Evolutionary conservation across 2,329 filamentous ascomycete species (phyloP).

Genomic region (Kalaharituber pfeilii): DNA sequence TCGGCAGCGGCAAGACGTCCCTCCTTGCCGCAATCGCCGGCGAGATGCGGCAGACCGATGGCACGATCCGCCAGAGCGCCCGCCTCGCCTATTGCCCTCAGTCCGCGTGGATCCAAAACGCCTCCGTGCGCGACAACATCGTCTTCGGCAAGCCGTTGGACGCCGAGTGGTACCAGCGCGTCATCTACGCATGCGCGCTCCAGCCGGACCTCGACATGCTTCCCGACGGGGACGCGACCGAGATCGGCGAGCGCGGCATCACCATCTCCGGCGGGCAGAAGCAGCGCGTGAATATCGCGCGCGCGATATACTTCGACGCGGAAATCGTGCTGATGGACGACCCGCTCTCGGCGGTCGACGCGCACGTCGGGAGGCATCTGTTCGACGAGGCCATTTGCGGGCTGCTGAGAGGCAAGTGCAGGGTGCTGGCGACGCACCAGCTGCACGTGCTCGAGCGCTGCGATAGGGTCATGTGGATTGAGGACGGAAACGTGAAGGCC

Average conservation of each 20-base stretch:
- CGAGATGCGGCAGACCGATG: slow-evolving; percentile 73
- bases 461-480: slow-evolving; percentile 86
- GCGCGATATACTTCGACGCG: slow-evolving; percentile 54
- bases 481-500: slow-evolving; percentile 65
- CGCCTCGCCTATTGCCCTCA: slow-evolving; percentile 83
- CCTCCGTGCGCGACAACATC: slow-evolving; percentile 74
- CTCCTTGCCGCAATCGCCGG: slow-evolving; percentile 76
- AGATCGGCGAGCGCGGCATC: slow-evolving; percentile 90
- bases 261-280: slow-evolving; percentile 93
- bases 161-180: slow-evolving; percentile 59
- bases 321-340: slow-evolving; percentile 54
- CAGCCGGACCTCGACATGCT: slow-evolving; percentile 78
- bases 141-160: slow-evolving; percentile 69
- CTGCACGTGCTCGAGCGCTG: slow-evolving; percentile 81
- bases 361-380: slow-evolving; percentile 54
- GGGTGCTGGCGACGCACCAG: slow-evolving; percentile 86
- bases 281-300: slow-evolving; percentile 82
- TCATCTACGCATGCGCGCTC: slow-evolving; percentile 74
- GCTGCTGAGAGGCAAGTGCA: slow-evolving; percentile 70
- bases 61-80: slow-evolving; percentile 48
- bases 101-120: slow-evolving; percentile 95
- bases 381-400: slow-evolving; percentile 91
- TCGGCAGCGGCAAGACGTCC: slow-evolving; percentile 80
- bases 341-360: slow-evolving; percentile 50
- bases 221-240: slow-evolving; percentile 72